Base-by-base conservation (phyloP, 495 filamentous ascomycete species). In the Endocarpon pusillum region DNA sequence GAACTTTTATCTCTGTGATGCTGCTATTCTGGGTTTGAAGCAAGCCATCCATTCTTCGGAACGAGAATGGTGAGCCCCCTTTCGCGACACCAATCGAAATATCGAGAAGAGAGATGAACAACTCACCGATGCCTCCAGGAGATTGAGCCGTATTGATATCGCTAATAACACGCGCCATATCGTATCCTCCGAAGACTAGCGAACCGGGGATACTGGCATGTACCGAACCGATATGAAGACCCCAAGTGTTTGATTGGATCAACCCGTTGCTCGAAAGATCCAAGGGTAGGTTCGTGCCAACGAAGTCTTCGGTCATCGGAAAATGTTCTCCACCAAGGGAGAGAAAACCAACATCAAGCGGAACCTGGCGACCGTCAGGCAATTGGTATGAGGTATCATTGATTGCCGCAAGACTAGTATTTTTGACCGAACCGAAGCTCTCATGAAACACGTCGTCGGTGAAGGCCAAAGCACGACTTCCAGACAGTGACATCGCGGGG, bases 221-320 rank as follows among this genome's bases (percentile, higher is more conserved):
- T 3, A 45, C 61, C 2, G 65, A 65, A 5, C 69, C 67, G 25
- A 71, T 60, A 40, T 72, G 69, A 43, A 73, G 51, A 4, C 59
- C 56, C 34, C 55, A 69, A 6, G 65, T 67, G 28, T 61, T 61
- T 1, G 66, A 69, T 0, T 57, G 53, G 16, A 53, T 61, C 2
- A 35, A 32, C 5, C 41, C 19, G 7, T 31, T n/a, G 28, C 19
- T 31, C 12, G 4, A 31, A 7, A 31, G 28, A 7, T 31, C 28
- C 7, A 31, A 15, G 5, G 28, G 28, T 14, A 17, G 28, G 4
- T 15, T 31, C 4, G 28, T 15, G 5, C 28, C 28, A n/a, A n/a
- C n/a, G n/a, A n/a, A n/a, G 19, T 31, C 28, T 7, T 31, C 28
- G 28, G 28, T 15, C 12, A 31, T 7, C 28, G 28, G 5, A 14